Percentiles rank a stretch among this genome's conserved stretches.
phyloP scores from a whole-genome alignment of 768 basidiomycete species.

The Suillus paluster region DNA sequence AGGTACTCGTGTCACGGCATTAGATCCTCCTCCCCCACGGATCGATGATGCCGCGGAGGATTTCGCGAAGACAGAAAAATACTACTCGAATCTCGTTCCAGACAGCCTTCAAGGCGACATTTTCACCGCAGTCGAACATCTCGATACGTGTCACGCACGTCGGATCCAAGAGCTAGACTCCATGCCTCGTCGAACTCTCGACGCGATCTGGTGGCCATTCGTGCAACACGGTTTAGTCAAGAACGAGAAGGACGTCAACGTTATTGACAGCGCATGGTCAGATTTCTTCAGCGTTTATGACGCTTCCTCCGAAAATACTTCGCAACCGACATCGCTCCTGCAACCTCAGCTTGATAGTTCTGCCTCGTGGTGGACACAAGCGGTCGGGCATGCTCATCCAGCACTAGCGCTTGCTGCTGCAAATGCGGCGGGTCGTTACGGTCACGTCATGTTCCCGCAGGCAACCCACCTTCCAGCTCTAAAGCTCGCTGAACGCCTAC shows the following conservation, averaged over 20 bases:
- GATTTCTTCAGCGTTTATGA: slow-evolving; percentile 85
- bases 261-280: slow-evolving; percentile 87
- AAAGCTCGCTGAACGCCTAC: slow-evolving; percentile 76
- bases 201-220: slow-evolving; percentile 96
- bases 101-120: slow-evolving; percentile 41
- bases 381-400: slow-evolving; percentile 81
- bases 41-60: slow-evolving; percentile 51
- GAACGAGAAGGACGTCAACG: slow-evolving; percentile 73
- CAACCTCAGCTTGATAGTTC: slow-evolving; percentile 84
- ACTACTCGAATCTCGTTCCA: slow-evolving; percentile 63
- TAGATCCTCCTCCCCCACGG: slow-evolving; percentile 63
- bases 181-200: slow-evolving; percentile 77
- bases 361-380: slow-evolving; percentile 99
- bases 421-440: slow-evolving; percentile 88
- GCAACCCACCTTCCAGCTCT: slow-evolving; percentile 88
- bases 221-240: slow-evolving; percentile 84
- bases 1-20: slow-evolving; percentile 55
- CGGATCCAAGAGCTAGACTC: slow-evolving; percentile 76
- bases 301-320: slow-evolving; percentile 22
- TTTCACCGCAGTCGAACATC: slow-evolving; percentile 52
- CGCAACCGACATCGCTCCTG: slow-evolving; percentile 40
- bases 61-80: slow-evolving; percentile 58
- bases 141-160: slow-evolving; percentile 65
- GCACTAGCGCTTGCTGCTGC: slow-evolving; percentile 86
- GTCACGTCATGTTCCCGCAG: slow-evolving; percentile 96